Evolutionary conservation across 176 grass and related monocot genomes (phyloP).

Genomic region (Otatea glauca): DNA sequence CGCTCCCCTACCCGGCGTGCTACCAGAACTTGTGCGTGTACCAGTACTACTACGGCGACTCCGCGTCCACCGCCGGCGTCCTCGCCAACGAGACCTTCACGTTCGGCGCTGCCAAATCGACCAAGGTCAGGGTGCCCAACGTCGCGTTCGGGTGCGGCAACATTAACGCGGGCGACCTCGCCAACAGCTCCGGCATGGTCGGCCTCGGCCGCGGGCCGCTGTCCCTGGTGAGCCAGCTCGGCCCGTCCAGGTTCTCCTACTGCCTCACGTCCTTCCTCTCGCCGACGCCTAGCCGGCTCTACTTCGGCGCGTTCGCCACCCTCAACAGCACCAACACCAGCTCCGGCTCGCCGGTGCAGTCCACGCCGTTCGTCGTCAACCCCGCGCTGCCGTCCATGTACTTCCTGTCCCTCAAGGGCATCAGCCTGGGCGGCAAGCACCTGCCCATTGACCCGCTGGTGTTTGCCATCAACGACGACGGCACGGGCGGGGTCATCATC

Average conservation of each 20-base stretch:
- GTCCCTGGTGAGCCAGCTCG: slow-evolving; percentile 56
- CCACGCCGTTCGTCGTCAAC: slow-evolving; percentile 11
- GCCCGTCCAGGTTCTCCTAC: slow-evolving; percentile 56
- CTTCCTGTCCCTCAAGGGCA: slow-evolving; percentile 15
- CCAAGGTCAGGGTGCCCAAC: not conserved
- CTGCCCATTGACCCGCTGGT: slow-evolving; percentile 2
- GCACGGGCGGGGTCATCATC: slow-evolving; percentile 9
- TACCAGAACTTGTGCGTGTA: slow-evolving; percentile 41
- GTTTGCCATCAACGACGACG: slow-evolving; percentile 24
- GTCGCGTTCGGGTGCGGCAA: slow-evolving; percentile 53
- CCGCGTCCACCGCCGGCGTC: slow-evolving; percentile 46
- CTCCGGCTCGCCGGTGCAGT: not conserved
- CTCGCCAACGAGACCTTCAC: slow-evolving; percentile 55
- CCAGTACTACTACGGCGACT: slow-evolving; percentile 54
- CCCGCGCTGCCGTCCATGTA: slow-evolving; percentile 4
- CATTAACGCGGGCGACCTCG: slow-evolving; percentile 14
- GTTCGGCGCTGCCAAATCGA: slow-evolving; percentile 30
- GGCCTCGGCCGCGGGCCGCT: slow-evolving; percentile 52
- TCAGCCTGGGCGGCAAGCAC: not conserved
- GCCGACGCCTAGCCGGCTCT: slow-evolving; percentile 14
- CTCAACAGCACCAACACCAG: slow-evolving; percentile 14
- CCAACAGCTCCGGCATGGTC: slow-evolving; percentile 53
- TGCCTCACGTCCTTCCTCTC: slow-evolving; percentile 46
- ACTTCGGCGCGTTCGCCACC: slow-evolving; percentile 5
- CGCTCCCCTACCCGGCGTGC: slow-evolving; percentile 33